phyloP scores from a whole-genome alignment of 192 early-diverging fungal genomes.

The Podila horticola region DNA sequence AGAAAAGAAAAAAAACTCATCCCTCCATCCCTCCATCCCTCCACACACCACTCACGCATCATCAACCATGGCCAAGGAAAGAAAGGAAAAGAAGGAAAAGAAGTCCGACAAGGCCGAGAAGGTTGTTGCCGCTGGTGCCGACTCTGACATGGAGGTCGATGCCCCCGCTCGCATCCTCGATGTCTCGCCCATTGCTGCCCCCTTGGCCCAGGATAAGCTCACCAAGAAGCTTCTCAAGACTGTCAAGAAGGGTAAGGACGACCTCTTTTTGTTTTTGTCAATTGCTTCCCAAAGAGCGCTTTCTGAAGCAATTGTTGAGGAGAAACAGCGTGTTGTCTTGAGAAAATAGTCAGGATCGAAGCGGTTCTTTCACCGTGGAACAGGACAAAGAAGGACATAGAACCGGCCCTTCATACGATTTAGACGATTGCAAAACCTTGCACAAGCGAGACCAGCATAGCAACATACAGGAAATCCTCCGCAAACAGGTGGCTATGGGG shows the following conservation, averaged over 20 bases:
- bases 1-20: background rate
- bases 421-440: too few relatives aligned
- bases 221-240: conserved; percentile 89
- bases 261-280: too few relatives aligned
- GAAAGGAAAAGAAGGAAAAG: conserved; percentile 12
- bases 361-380: too few relatives aligned
- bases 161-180: conserved; percentile 61
- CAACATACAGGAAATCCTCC: too few relatives aligned
- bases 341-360: too few relatives aligned
- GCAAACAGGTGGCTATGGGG: too few relatives aligned
- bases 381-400: too few relatives aligned
- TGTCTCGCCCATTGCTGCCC: conserved; percentile 79
- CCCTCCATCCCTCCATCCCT: background rate
- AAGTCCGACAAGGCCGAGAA: conserved; percentile 50
- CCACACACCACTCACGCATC: background rate
- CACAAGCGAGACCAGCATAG: too few relatives aligned
- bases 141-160: conserved; percentile 60
- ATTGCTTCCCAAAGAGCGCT: too few relatives aligned
- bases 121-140: conserved; percentile 27
- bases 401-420: too few relatives aligned
- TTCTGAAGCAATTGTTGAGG: too few relatives aligned
- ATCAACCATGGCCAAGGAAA: conserved; percentile 8
- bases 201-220: conserved; percentile 86
- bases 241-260: conserved; percentile 84
- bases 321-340: too few relatives aligned